These are phyloP conservation scores for Pyrenophora tritici-repentis DNA, from an alignment of 2,329 filamentous ascomycete species.

Conservation along the genomic window DNA sequence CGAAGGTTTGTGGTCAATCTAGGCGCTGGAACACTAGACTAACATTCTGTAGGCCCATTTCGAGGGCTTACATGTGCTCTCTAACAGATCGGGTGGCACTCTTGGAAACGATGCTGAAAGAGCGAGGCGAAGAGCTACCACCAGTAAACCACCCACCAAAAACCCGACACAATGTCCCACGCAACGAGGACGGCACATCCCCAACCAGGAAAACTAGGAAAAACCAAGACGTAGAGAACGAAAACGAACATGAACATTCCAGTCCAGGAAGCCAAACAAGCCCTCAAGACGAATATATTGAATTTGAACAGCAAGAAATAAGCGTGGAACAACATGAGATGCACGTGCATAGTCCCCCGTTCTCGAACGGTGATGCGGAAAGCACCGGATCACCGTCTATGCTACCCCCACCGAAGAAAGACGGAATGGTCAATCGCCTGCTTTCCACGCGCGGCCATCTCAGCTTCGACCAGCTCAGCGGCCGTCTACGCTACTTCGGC, in stretches of 20 bases:
- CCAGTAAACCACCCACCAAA: constrained; percentile 60
- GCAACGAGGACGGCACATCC: constrained; percentile 36
- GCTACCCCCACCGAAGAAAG: constrained; percentile 49
- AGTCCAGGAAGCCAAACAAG: constrained; percentile 41
- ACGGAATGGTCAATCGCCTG: constrained; percentile 56
- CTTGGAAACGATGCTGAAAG: constrained; percentile 58
- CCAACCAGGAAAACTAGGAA: constrained; percentile 23
- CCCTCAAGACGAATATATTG: constrained; percentile 31
- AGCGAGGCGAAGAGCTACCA: constrained; percentile 56
- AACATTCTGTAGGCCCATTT: constrained; percentile 55
- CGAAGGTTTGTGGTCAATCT: constrained; percentile 49
- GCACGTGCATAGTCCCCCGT: constrained; percentile 26
- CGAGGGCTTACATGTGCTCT: constrained; percentile 63
- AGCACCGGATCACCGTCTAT: constrained; percentile 40
- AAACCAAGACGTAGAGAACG: constrained; percentile 13
- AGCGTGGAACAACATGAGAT: constrained; percentile 30
- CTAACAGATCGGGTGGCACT: constrained; percentile 60
- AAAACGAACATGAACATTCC: constrained; percentile 33
- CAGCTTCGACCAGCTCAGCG: constrained; percentile 58
- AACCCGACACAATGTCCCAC: constrained; percentile 47
- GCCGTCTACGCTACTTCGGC: constrained; percentile 59
- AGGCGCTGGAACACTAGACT: neutral
- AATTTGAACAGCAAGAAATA: constrained; percentile 32
- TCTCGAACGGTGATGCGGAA: constrained; percentile 27
- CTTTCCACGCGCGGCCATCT: constrained; percentile 58